Base-by-base conservation (phyloP, 208 protist genomes). In the Phytomonas francai region DNA sequence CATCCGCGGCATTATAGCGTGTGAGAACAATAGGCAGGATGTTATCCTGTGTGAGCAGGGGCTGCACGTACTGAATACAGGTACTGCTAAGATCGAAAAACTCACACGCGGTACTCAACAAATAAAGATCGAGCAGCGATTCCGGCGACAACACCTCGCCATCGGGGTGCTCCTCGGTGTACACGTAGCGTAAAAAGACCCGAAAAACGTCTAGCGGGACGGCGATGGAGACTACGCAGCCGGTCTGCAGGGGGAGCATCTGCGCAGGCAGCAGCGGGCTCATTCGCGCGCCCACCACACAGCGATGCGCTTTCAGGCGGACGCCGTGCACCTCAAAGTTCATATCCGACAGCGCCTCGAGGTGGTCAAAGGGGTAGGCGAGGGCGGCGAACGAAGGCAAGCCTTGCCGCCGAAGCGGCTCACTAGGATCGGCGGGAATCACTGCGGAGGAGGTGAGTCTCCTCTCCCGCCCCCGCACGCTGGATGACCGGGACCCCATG, bases 161-260 rank as follows among this genome's bases (percentile, higher is more conserved):
- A 61, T 94, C 85, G n/a, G 90, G 90, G 62, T 68, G 79, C 61
- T 93, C 88, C 72, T 96, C 87, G 28, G 90, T 91, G 80, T 96
- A 96, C 3, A 93, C 78, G 73, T 91, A 96, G 25, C 82, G 78
- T 51, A 96, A 72, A 61, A 96, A 96, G 0, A 81, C 79, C 3
- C 80, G 84, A 74, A 96, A 94, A 49, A 96, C 90, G 66, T 88
- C 86, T 0, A 87, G 68, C 0, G 83, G 79, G 12, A 94, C 87
- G 28, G 82, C 74, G 34, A 93, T 93, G 22, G 88, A 67, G 7
- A 96, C 85, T 58, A 90, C 86, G 67, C 87, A 92, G 65, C 82
- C 85, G 8, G 71, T 59, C 76, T 92, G 87, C 66, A 96, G 70
- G 32, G 90, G 86, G 30, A 93, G 65, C 84, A 91, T 88, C 67